Base-by-base conservation (phyloP, 371 early-diverging fungal genomes). In the Cokeromyces recurvatus region DNA sequence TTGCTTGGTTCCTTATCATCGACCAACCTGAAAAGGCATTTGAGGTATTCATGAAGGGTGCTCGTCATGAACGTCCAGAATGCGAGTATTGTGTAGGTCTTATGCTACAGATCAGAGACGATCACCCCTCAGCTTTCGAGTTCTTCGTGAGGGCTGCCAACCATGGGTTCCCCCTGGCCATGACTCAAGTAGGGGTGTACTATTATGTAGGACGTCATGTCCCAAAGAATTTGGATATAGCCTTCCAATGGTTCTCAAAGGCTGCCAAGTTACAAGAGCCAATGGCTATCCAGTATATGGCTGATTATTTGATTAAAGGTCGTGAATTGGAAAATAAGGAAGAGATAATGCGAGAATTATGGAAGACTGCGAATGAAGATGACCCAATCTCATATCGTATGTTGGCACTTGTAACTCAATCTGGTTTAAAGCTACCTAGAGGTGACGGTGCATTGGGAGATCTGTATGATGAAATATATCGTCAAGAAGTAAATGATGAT, bases 291-390 rank as follows among this genome's bases (percentile, higher is more conserved):
- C 49, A 48, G 11, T 58, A 58, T 29, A 36, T 58, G 37, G 59
- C 59, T 25, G 48, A 58, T 17, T 58, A 53, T 20, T 39, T 58
- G 21, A 40, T 58, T 25, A 52, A 58, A 19, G 45, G 48, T 12
- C 38, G 5, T 0, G 9, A 32, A 3, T 42, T 11, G 15, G 43
- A 27, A 2, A 44, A 48, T 31, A 21, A 29, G 1, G 10, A 34
- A 10, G 45, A 48, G 4, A 32, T 58, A 11, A 48, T 38, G 16
- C 34, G 3, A 1, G 46, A 55, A 31, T 31, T 55, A 11, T 45
- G 43, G 21, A 45, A 42, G 3, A 27, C 46, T 10, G 56, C 56
- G 1, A 40, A 40, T 25, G 15, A 24, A 10, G 31, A 49, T 2
- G 43, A 55, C 12, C 50, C 56, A 6, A 38, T 38, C 16, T 53